Evolutionary conservation across 352 stramenopile species (phyloP).

Genomic region (Phytophthora melonis): DNA sequence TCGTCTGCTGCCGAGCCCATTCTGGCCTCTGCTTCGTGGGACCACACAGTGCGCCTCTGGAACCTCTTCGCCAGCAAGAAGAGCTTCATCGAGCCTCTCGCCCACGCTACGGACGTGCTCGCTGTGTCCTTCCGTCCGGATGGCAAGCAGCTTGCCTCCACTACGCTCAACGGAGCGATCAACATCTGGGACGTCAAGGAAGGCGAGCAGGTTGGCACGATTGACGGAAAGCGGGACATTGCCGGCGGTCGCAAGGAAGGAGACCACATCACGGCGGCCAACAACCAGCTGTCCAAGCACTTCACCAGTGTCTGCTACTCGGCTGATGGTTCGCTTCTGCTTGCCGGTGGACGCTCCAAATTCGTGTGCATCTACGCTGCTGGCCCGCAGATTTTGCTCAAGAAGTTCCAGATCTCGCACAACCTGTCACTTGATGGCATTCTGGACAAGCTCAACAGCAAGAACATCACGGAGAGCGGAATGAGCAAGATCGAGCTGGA

Average conservation of each 20-base stretch:
- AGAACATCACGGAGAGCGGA: slow-evolving; percentile 83
- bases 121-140: slow-evolving; percentile 97
- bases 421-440: slow-evolving; percentile 97
- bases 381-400: slow-evolving; percentile 95
- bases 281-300: slow-evolving; percentile 95
- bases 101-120: slow-evolving; percentile 97
- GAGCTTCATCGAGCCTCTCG: slow-evolving; percentile 95
- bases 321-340: slow-evolving; percentile 96
- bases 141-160: slow-evolving; percentile 96
- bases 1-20: slow-evolving; percentile 82
- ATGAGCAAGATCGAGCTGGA: slow-evolving; percentile 79
- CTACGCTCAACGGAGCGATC: slow-evolving; percentile 96
- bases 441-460: slow-evolving; percentile 96
- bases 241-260: slow-evolving; percentile 90
- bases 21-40: slow-evolving; percentile 98
- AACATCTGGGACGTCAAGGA: slow-evolving; percentile 98
- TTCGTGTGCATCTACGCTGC: slow-evolving; percentile 99
- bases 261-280: slow-evolving; percentile 87
- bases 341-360: slow-evolving; percentile 98
- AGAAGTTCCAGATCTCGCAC: slow-evolving; percentile 99
- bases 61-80: slow-evolving; percentile 99
- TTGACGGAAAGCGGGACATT: slow-evolving; percentile 98
- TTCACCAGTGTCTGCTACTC: slow-evolving; percentile 99
- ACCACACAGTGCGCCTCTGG: slow-evolving; percentile 99
- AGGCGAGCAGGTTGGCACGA: slow-evolving; percentile 94